phyloP scores from a whole-genome alignment of 139 green algal species.

The Spirogloea muscicola region DNA sequence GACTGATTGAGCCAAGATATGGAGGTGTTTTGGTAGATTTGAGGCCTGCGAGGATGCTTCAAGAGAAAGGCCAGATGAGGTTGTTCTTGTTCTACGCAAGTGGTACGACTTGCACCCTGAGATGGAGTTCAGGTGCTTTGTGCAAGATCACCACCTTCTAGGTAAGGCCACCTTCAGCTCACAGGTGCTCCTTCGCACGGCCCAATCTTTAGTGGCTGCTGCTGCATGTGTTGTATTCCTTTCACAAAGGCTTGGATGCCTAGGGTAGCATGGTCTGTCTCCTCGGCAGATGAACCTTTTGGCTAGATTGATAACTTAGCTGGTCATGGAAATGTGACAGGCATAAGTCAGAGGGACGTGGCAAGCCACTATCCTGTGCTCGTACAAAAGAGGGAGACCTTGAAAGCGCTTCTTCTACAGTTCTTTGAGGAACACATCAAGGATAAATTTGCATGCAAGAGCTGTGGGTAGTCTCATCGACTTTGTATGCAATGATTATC shows the following conservation, averaged over 20 bases:
- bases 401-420: slow-evolving; percentile 43
- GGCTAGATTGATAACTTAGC: too few species aligned
- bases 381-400: slow-evolving; percentile 36
- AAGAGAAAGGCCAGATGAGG: slow-evolving; percentile 6
- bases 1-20: too few species aligned
- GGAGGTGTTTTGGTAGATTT: slow-evolving; percentile 35
- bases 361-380: slow-evolving; percentile 50
- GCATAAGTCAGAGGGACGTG: slow-evolving; percentile 73
- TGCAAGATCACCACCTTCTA: slow-evolving; percentile 51
- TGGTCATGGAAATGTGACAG: too few species aligned
- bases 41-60: slow-evolving; percentile 4
- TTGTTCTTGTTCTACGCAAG: slow-evolving; percentile 69
- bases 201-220: background rate
- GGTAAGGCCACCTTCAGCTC: slow-evolving; percentile 29
- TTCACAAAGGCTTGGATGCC: background rate
- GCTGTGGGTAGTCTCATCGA: background rate
- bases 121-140: slow-evolving; percentile 90
- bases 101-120: slow-evolving; percentile 70
- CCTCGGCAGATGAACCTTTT: background rate
- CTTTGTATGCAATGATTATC: background rate
- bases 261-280: background rate
- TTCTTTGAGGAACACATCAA: slow-evolving; percentile 49
- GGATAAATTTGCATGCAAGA: background rate
- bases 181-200: background rate
- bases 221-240: background rate